Evolutionary conservation across 139 green algal genomes (phyloP).

Genomic region (Coelastrella sp.): DNA sequence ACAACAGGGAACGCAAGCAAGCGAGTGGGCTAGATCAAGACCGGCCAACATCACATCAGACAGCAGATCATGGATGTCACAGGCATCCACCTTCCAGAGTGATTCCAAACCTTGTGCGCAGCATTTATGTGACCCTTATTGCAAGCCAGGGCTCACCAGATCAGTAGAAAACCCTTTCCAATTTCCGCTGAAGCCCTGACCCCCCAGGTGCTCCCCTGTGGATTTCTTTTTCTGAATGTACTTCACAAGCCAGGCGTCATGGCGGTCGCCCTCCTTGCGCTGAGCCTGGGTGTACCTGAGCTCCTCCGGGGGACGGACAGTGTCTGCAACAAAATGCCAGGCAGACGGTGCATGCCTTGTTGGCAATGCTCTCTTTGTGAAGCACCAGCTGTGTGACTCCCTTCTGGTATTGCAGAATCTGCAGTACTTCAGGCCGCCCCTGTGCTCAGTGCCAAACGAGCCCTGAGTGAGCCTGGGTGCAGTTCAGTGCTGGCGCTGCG

Average conservation of each 20-base stretch:
- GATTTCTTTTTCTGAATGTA: neutral
- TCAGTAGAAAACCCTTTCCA: neutral
- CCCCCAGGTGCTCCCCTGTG: neutral
- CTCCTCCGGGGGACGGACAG: neutral
- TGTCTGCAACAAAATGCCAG: neutral
- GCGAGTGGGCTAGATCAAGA: neutral
- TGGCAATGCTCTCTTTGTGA: neutral
- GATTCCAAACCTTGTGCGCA: neutral
- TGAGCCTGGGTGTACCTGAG: neutral
- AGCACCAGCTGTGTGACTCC: neutral
- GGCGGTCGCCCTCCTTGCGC: neutral
- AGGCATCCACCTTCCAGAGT: neutral
- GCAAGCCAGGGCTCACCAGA: neutral
- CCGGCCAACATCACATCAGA: neutral
- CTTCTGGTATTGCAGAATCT: neutral
- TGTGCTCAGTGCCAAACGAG: neutral
- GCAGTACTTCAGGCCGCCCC: neutral
- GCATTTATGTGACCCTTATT: neutral
- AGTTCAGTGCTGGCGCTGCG: neutral
- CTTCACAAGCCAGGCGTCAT: neutral
- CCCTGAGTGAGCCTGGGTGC: neutral
- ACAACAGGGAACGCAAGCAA: neutral
- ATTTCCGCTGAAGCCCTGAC: neutral
- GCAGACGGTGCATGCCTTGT: neutral
- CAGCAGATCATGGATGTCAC: too few relatives aligned